A percentile compares a stretch with the other conserved stretches of the same genome.
These are phyloP conservation scores for Iris macrosiphon DNA, from an alignment of 106 monocot genomes.

Conservation along the genomic window DNA sequence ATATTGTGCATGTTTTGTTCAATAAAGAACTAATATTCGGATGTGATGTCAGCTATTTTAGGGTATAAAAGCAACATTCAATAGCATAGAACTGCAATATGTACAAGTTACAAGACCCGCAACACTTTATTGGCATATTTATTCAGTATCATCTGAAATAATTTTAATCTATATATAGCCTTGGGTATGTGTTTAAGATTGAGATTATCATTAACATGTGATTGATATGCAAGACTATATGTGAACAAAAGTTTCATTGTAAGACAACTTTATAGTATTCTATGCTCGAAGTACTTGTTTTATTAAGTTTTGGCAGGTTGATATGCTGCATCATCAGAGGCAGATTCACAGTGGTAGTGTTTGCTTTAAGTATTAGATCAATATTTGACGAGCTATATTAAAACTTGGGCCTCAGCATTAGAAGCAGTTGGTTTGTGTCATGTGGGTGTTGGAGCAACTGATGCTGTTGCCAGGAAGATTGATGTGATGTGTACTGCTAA, in stretches of 20 bases:
- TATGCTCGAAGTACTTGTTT: background rate
- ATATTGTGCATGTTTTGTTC: background rate
- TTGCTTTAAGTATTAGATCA: constrained; percentile 1
- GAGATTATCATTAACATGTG: too few relatives aligned
- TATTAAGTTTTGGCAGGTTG: background rate
- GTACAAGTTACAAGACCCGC: background rate
- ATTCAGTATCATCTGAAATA: background rate
- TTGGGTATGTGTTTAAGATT: background rate
- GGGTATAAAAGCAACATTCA: background rate
- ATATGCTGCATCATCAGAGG: background rate
- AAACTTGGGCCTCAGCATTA: background rate
- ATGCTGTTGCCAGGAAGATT: too few relatives aligned
- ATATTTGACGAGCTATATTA: background rate
- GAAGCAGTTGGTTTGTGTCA: background rate
- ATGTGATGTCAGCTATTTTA: background rate
- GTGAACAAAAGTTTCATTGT: background rate
- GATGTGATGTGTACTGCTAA: background rate
- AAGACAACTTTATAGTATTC: background rate
- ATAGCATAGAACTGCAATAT: background rate
- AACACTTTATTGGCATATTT: background rate
- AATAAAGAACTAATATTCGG: background rate
- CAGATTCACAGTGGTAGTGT: background rate
- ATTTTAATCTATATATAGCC: background rate
- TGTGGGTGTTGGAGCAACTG: background rate
- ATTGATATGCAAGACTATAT: too few relatives aligned